A percentile compares a stretch with the other conserved stretches of the same genome.
These are phyloP conservation scores for Lentinula sp. DNA, from an alignment of 768 basidiomycete genomes.

Conservation along the genomic window DNA sequence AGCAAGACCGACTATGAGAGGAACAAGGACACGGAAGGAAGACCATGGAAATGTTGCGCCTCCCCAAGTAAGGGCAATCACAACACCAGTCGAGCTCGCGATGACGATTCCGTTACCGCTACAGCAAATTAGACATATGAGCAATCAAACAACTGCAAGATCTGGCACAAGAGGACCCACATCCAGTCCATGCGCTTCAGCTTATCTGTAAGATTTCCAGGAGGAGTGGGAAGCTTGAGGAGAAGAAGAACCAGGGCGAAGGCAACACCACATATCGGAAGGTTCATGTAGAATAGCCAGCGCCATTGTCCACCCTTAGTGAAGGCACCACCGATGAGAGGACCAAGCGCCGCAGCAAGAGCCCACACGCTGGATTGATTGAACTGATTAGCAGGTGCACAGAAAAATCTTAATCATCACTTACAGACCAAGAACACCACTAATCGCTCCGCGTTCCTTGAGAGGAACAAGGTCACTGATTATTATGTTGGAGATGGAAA, in stretches of 20 bases:
- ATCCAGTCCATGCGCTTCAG: conserved; percentile 31
- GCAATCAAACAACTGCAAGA: neutral
- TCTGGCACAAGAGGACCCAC: conserved; percentile 15
- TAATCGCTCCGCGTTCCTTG: conserved; percentile 24
- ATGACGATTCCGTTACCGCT: conserved; percentile 32
- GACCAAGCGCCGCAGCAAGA: conserved; percentile 24
- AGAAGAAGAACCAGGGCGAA: conserved; percentile 20
- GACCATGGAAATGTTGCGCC: conserved; percentile 36
- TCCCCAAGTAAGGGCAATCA: conserved; percentile 34
- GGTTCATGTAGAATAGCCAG: conserved; percentile 38
- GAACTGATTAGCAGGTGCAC: neutral
- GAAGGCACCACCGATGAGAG: conserved; percentile 28
- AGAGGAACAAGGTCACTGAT: conserved; percentile 27
- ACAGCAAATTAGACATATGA: neutral
- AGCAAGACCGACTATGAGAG: conserved; percentile 1
- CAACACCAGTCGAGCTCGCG: conserved; percentile 18
- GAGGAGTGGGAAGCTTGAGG: conserved; percentile 26
- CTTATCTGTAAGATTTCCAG: conserved; percentile 24
- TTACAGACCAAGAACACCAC: conserved; percentile 22
- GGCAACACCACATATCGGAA: conserved; percentile 25
- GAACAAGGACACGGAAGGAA: conserved; percentile 21
- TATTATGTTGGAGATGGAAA: conserved; percentile 23
- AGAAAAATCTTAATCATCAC: neutral
- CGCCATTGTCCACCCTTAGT: conserved; percentile 27
- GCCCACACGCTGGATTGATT: conserved; percentile 22